phyloP scores from a whole-genome alignment of 805 yeast species.

The Candida coleopterorum region DNA sequence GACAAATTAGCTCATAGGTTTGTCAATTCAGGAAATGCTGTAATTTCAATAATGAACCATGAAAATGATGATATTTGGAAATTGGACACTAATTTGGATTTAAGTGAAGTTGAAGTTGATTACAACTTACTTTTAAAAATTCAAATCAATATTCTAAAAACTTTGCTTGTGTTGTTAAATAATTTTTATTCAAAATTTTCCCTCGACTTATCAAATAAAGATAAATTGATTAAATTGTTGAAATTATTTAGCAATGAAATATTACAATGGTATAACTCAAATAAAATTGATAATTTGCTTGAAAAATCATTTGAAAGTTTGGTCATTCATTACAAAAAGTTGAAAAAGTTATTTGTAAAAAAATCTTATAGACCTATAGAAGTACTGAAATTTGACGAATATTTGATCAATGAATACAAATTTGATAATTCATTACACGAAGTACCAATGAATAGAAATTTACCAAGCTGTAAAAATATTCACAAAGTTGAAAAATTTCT shows the following conservation, averaged over 20 bases:
- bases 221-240: slow-evolving; percentile 57
- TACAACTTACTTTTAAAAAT: slow-evolving; percentile 69
- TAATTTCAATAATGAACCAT: slow-evolving; percentile 38
- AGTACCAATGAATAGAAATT: slow-evolving; percentile 43
- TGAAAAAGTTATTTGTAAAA: slow-evolving; percentile 66
- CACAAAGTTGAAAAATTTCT: slow-evolving; percentile 58
- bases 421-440: slow-evolving; percentile 39
- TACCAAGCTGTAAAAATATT: slow-evolving; percentile 41
- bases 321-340: slow-evolving; percentile 52
- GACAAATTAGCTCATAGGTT: slow-evolving; percentile 38
- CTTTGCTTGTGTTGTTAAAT: slow-evolving; percentile 62
- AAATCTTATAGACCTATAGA: slow-evolving; percentile 62
- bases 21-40: slow-evolving; percentile 41
- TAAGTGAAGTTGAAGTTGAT: slow-evolving; percentile 45
- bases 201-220: slow-evolving; percentile 58
- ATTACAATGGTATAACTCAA: slow-evolving; percentile 41
- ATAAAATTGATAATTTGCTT: slow-evolving; percentile 30
- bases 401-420: slow-evolving; percentile 36
- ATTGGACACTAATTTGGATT: slow-evolving; percentile 29
- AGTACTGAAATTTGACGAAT: slow-evolving; percentile 33
- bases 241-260: slow-evolving; percentile 67
- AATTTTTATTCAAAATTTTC: slow-evolving; percentile 74
- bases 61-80: slow-evolving; percentile 42
- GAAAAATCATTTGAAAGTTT: slow-evolving; percentile 35
- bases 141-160: slow-evolving; percentile 77